Conservation (phyloP, 2,329 filamentous ascomycete genomes). For the Xylariaceae sp. region DNA sequence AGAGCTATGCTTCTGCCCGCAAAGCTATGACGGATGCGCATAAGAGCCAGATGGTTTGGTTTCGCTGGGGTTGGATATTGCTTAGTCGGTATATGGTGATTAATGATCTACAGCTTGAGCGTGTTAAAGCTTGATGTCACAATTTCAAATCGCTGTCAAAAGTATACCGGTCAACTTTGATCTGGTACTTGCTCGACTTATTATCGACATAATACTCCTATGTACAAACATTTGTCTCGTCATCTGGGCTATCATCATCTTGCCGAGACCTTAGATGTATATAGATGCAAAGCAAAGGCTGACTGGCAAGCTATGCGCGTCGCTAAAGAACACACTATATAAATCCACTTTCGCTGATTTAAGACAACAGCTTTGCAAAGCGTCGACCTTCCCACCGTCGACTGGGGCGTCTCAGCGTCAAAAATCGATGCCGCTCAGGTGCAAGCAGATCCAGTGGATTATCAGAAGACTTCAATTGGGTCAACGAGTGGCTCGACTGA, state of each 20-base stretch:
- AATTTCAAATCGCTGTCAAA: background rate
- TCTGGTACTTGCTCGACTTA: too few relatives aligned
- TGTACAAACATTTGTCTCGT: too few relatives aligned
- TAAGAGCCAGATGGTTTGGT: constrained; percentile 97
- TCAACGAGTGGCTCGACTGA: constrained; percentile 19
- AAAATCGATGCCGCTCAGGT: constrained; percentile 1
- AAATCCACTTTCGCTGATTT: background rate
- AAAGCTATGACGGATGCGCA: constrained; percentile 87
- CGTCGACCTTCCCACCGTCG: too few relatives aligned
- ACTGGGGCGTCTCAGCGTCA: too few relatives aligned
- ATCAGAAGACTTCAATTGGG: constrained; percentile 10
- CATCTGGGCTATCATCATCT: too few relatives aligned
- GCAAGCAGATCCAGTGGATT: constrained; percentile 14
- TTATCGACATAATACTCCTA: too few relatives aligned
- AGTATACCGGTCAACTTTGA: background rate
- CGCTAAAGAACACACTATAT: background rate
- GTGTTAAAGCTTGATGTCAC: constrained; percentile 28
- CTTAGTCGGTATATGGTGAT: constrained; percentile 92
- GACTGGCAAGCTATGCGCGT: too few relatives aligned
- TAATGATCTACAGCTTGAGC: constrained; percentile 72
- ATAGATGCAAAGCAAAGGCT: too few relatives aligned
- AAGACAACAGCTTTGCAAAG: background rate
- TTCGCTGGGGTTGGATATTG: constrained; percentile 91
- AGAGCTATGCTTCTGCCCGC: constrained; percentile 60
- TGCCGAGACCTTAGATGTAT: too few relatives aligned